Percentiles rank a stretch among this genome's conserved stretches.
These are phyloP conservation scores for Ramalina intermedia DNA, from an alignment of 495 filamentous ascomycete species.

Conservation along the genomic window DNA sequence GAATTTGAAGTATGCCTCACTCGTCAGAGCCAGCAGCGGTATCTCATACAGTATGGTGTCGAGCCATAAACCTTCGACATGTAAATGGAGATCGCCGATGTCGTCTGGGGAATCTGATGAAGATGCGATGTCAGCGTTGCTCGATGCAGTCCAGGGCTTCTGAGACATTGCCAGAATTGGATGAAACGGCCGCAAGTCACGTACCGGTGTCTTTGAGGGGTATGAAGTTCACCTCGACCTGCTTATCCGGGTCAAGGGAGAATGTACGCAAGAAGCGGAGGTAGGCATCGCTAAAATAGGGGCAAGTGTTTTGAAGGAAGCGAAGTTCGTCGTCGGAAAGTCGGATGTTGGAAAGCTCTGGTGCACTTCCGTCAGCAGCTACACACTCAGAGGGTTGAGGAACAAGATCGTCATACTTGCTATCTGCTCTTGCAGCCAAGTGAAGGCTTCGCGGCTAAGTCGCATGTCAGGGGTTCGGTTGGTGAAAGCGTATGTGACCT, in stretches of 20 bases:
- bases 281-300: constrained; percentile 66
- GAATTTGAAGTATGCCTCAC: constrained; percentile 95
- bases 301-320: constrained; percentile 65
- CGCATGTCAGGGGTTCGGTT: constrained; percentile 93
- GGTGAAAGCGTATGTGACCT: constrained; percentile 81
- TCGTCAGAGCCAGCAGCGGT: constrained; percentile 77
- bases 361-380: not conserved
- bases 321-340: constrained; percentile 62
- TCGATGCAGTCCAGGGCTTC: no score
- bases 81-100: constrained; percentile 57
- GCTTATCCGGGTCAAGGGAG: constrained; percentile 61
- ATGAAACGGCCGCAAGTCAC: no score
- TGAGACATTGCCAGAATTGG: no score
- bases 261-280: constrained; percentile 69
- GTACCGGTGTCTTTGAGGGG: constrained; percentile 45
- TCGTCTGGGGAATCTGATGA: constrained; percentile 38
- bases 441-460: constrained; percentile 64
- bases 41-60: constrained; percentile 98
- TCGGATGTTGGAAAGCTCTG: constrained; percentile 65
- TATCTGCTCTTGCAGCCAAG: constrained; percentile 75
- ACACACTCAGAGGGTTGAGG: not conserved
- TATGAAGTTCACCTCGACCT: constrained; percentile 57
- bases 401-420: constrained; percentile 35
- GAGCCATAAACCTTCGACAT: constrained; percentile 70
- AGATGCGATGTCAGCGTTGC: no score